Evolutionary conservation across 2,329 filamentous ascomycete species (phyloP).

Genomic region (Hypoxylon sp.): DNA sequence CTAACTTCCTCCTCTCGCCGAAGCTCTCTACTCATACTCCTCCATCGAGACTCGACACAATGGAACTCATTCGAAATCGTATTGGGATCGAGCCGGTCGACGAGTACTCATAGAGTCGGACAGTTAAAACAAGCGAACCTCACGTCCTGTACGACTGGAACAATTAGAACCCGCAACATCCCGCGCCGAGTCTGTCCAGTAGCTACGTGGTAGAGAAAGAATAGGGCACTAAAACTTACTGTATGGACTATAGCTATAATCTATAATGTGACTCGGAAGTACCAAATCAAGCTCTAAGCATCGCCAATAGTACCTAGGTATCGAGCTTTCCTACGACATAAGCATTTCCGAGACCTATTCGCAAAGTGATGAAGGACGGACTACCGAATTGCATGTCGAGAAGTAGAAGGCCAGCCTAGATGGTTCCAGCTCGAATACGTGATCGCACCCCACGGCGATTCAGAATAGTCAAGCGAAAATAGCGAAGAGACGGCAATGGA

Average conservation of each 20-base stretch:
- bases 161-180: not conserved
- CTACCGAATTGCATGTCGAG: not conserved
- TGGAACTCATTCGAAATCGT: conserved; percentile 3
- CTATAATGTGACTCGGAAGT: not conserved
- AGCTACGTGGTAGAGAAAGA: not conserved
- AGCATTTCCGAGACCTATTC: not conserved
- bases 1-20: not conserved
- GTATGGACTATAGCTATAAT: not conserved
- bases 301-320: not conserved
- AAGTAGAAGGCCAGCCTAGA: not conserved
- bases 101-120: not conserved
- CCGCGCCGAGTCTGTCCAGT: not conserved
- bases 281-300: conserved; percentile 1
- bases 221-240: not conserved
- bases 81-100: not conserved
- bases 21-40: not conserved
- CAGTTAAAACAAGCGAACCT: not conserved
- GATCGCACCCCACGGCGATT: not conserved
- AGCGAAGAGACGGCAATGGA: not conserved
- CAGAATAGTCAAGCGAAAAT: not conserved
- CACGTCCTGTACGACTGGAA: not conserved
- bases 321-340: conserved; percentile 1
- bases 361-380: not conserved
- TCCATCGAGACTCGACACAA: conserved; percentile 16
- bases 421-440: not conserved